phyloP scores from a whole-genome alignment of 2,329 filamentous ascomycete genomes.

The Aspergillus jensenii region DNA sequence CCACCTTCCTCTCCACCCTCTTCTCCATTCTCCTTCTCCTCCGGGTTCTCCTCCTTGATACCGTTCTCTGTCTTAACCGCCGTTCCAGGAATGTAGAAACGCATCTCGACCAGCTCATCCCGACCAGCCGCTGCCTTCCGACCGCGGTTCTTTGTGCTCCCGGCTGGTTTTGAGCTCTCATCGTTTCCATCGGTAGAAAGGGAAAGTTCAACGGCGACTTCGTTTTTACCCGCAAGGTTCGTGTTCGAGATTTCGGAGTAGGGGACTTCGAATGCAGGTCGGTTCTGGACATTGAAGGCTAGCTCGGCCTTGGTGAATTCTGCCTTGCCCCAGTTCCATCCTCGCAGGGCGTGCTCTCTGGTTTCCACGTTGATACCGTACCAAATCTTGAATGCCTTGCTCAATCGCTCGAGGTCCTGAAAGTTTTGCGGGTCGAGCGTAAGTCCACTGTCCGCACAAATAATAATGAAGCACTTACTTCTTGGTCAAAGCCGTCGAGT shows the following conservation, averaged over 20 bases:
- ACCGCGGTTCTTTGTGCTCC: constrained; percentile 69
- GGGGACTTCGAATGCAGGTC: constrained; percentile 92
- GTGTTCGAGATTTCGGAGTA: constrained; percentile 98
- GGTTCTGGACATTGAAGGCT: constrained; percentile 94
- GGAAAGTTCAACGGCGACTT: constrained; percentile 93
- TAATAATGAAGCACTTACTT: constrained; percentile 49
- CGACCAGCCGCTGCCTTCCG: constrained; percentile 86
- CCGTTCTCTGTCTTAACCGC: constrained; percentile 69
- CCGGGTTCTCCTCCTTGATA: constrained; percentile 61
- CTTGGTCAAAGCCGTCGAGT: constrained; percentile 90
- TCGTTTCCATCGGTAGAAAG: constrained; percentile 72
- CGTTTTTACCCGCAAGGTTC: constrained; percentile 94
- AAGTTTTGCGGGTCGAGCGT: neutral
- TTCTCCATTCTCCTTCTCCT: constrained; percentile 57
- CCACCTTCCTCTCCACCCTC: constrained; percentile 62
- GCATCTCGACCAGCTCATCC: constrained; percentile 96
- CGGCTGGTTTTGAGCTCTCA: constrained; percentile 71
- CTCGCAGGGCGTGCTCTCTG: constrained; percentile 89
- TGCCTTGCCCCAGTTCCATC: constrained; percentile 99
- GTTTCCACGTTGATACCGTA: constrained; percentile 91
- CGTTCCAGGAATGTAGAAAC: constrained; percentile 95
- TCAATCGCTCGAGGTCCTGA: constrained; percentile 83
- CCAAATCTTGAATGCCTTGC: constrained; percentile 96
- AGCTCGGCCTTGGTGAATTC: constrained; percentile 96
- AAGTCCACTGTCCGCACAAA: neutral